phyloP scores from a whole-genome alignment of 257 asterid genomes.

The Lithospermum erythrorhizon region DNA sequence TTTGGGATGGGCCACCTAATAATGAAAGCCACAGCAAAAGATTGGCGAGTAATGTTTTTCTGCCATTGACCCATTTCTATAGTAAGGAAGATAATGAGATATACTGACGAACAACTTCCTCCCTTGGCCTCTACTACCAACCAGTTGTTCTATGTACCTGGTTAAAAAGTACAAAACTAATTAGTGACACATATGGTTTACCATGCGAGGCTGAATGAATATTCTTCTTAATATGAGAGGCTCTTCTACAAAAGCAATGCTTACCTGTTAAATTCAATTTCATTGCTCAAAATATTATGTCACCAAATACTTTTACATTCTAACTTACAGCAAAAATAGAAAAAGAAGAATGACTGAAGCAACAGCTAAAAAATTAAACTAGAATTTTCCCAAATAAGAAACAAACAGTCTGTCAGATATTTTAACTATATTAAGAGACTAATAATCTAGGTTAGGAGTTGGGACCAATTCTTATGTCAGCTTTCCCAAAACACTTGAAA shows the following conservation, averaged over 20 bases:
- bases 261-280: too few relatives aligned
- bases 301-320: too few relatives aligned
- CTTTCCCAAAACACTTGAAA: too few relatives aligned
- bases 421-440: too few relatives aligned
- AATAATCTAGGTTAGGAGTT: too few relatives aligned
- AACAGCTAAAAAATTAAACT: too few relatives aligned
- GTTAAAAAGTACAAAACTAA: slow-evolving; percentile 1
- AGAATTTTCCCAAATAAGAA: too few relatives aligned
- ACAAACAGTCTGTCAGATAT: too few relatives aligned
- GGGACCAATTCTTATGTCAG: too few relatives aligned
- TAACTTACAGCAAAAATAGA: too few relatives aligned
- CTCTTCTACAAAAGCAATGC: too few relatives aligned
- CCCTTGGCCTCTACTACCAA: slow-evolving; percentile 91
- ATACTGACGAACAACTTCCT: slow-evolving; percentile 88
- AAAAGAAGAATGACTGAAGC: neutral
- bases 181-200: slow-evolving; percentile 7
- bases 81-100: slow-evolving; percentile 21
- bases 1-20: slow-evolving; percentile 95
- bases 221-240: neutral
- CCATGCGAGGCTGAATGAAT: neutral
- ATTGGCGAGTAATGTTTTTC: slow-evolving; percentile 5
- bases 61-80: neutral
- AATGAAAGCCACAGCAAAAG: slow-evolving; percentile 13
- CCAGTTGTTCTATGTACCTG: slow-evolving; percentile 93
- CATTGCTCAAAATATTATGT: too few relatives aligned